Base-by-base conservation (phyloP, 352 stramenopile species). In the Globisporangium parvum region DNA sequence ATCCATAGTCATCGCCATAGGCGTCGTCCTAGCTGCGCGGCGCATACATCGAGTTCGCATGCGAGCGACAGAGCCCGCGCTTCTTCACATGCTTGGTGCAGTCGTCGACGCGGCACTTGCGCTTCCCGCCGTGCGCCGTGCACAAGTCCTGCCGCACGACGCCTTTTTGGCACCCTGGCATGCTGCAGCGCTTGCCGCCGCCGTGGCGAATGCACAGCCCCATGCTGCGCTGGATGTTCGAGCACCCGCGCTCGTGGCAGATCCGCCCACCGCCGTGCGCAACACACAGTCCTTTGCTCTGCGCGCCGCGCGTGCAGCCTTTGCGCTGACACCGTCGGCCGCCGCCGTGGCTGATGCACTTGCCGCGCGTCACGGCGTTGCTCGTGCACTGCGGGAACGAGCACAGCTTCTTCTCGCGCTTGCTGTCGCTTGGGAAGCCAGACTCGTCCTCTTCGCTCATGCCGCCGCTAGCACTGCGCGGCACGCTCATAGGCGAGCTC, bases 41-140 rank as follows among this genome's bases (percentile, higher is more conserved):
- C 35, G 56, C 63, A 37, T 66, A 73, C 57, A 87, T 63, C 23
- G 78, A 82, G 61, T 92, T 92, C 42, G 81, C 81, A 51, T 92
- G 81, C 41, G 81, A 85, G 10, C 81, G 68, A 41, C 81, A 92
- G 23, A 92, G 59, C 0, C 81, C 81, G 70, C 87, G 87, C 73
- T 91, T 92, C 73, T 92, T 92, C 46, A 92, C 81, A 64, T 90
- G 81, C 67, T 92, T 92, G 50, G 71, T 88, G 75, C 81, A 92
- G 24, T 88, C 77, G 4, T 82, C 71, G 39, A 92, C 71, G 28
- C 74, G 77, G 53, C 81, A 92, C 63, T 92, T 92, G 63, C 80
- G 79, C 60, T 92, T 92, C 57, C 81, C 87, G 11, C 87, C 87
- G 54, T 96, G 87, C 21, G 83, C 84, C 24, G 85, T 94, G 67